Conservation (phyloP, 768 basidiomycete genomes). For the Pisolithus tinctorius region DNA sequence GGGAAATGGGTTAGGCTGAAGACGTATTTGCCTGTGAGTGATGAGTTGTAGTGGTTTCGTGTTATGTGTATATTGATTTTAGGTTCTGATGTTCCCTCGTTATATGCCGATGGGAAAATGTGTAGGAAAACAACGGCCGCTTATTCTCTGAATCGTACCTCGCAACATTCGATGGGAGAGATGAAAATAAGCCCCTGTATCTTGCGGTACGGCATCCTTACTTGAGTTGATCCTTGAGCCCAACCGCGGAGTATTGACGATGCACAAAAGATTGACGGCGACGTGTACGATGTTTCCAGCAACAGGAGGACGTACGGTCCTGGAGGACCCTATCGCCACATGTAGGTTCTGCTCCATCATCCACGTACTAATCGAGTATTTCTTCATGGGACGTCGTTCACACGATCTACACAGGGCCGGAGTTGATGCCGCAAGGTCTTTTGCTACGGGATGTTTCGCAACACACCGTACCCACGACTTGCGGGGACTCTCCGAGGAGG, state of each 20-base stretch:
- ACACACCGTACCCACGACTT: constrained; percentile 88
- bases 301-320: constrained; percentile 75
- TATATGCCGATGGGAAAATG: neutral
- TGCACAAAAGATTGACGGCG: constrained; percentile 68
- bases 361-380: neutral
- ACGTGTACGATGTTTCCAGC: constrained; percentile 88
- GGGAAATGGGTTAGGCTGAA: constrained; percentile 55
- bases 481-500: constrained; percentile 67
- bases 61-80: neutral
- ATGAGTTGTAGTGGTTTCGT: constrained; percentile 1
- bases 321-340: constrained; percentile 75
- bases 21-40: constrained; percentile 56
- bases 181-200: constrained; percentile 64
- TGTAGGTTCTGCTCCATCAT: constrained; percentile 35
- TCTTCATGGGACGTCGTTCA: constrained; percentile 17
- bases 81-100: neutral
- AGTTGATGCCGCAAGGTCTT: constrained; percentile 84
- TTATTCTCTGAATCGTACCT: constrained; percentile 73
- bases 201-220: constrained; percentile 56
- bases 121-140: constrained; percentile 48
- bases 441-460: constrained; percentile 90
- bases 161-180: constrained; percentile 63
- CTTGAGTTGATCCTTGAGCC: constrained; percentile 1
- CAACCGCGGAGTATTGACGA: constrained; percentile 4
- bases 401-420: constrained; percentile 54